phyloP scores from a whole-genome alignment of 345 rosid genomes.

The Anacardium occidentale region DNA sequence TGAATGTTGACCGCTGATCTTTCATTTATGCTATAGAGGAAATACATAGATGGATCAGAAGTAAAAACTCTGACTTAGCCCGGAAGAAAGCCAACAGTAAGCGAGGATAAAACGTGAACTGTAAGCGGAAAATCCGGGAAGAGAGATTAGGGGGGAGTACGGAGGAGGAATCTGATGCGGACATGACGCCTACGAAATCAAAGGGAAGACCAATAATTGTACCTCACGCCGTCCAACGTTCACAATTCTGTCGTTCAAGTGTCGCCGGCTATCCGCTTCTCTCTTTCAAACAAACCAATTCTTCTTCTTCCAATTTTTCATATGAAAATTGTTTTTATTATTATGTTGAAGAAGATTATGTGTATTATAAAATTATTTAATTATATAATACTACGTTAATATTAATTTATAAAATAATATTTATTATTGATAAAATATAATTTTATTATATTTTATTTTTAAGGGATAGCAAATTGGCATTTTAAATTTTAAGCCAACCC shows the following conservation, averaged over 20 bases:
- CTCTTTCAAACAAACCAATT: too few relatives aligned
- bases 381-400: too few relatives aligned
- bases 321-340: too few relatives aligned
- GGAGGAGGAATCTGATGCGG: slow-evolving; percentile 64
- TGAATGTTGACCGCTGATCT: background rate
- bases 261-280: slow-evolving; percentile 14
- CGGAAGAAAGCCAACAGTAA: background rate
- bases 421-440: too few relatives aligned
- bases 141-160: slow-evolving; percentile 38
- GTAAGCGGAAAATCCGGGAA: slow-evolving; percentile 52
- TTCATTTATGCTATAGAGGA: background rate
- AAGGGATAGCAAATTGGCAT: too few relatives aligned
- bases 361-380: too few relatives aligned
- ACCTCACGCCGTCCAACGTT: slow-evolving; percentile 64
- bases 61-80: background rate
- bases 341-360: too few relatives aligned
- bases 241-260: slow-evolving; percentile 45
- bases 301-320: too few relatives aligned
- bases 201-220: slow-evolving; percentile 54
- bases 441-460: too few relatives aligned
- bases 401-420: too few relatives aligned
- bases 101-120: slow-evolving; percentile 39
- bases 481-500: background rate
- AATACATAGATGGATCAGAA: background rate
- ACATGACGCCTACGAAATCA: slow-evolving; percentile 66